Base-by-base conservation (phyloP, 306 rosid species). In the Begonia masoniana region DNA sequence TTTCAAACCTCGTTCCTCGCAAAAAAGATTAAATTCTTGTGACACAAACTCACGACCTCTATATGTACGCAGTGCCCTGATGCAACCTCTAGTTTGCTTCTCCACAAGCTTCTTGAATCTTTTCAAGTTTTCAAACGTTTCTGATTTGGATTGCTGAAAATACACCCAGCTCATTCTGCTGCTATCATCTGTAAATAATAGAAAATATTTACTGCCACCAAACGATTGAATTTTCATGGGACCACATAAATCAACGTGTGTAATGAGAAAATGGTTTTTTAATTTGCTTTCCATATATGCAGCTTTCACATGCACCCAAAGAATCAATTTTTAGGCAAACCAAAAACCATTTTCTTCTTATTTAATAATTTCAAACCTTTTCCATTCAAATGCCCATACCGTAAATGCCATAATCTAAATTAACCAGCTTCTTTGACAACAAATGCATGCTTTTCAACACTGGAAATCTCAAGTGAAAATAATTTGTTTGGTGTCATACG, bases 131-230 rank as follows among this genome's bases (percentile, higher is more conserved):
- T 59, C 45, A n/a, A 59, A 59, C 9, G 10, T 9, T 26, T 59
- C 43, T 17, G 19, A 17, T 17, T 17, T 17, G 19, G 19, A 17
- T 17, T 17, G 19, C 19, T 17, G 19, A 17, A 7, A 58, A 17
- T 58, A 46, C 1, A 58, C 62, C 47, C 21, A 56, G 4, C 31
- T 41, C 61, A 57, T 57, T 1, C 51, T 13, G 13, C 51, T 57
- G 24, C n/a, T n/a, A n/a, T 17, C 19, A 17, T 17, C 1, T 13
- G 15, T 57, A 42, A 57, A 43, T 2, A 57, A 17, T 7, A 57
- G 12, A 24, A 57, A 42, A 17, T 57, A 43, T 7, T 15, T 10
- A 57, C 51, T 57, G 0, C 51, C 51, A 15, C 51, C 51, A 42
- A 14, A 13, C 1, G 51, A 57, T 57, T 43, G 13, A 10, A 7